Percentiles rank a stretch among this genome's conserved stretches.
phyloP scores from a whole-genome alignment of 1,139 yeast species.

The Magnusiomyces suaveolens region DNA sequence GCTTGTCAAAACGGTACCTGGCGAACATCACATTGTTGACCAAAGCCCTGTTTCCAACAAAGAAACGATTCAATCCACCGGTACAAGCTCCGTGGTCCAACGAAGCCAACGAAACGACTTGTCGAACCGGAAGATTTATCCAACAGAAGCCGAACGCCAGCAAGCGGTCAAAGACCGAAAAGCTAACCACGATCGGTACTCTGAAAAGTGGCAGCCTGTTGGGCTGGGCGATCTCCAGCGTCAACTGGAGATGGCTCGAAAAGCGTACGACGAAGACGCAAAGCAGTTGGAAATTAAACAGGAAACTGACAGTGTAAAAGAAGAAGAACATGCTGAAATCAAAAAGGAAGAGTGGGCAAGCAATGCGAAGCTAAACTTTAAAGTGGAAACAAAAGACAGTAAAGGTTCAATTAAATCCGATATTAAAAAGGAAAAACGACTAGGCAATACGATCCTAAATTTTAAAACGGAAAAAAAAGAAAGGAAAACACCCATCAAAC shows the following conservation, averaged over 20 bases:
- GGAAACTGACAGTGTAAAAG: not conserved
- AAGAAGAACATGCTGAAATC: not conserved
- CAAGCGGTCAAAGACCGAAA: not conserved
- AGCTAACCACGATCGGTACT: not conserved
- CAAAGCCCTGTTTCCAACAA: not conserved
- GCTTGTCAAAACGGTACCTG: not conserved
- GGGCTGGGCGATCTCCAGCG: not conserved
- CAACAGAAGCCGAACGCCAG: not conserved
- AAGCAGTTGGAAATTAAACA: not conserved
- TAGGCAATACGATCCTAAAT: too few species aligned
- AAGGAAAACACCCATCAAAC: too few species aligned
- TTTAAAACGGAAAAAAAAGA: too few species aligned
- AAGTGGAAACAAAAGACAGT: not conserved
- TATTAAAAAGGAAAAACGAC: not conserved
- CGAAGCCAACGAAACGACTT: not conserved
- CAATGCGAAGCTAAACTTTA: too few species aligned
- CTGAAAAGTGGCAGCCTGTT: not conserved
- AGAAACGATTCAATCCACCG: not conserved
- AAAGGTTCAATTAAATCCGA: not conserved
- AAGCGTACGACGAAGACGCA: not conserved
- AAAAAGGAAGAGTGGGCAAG: not conserved
- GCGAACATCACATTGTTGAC: conserved; percentile 1
- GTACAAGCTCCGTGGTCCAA: not conserved
- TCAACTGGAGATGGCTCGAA: not conserved
- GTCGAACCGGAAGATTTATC: not conserved